These are phyloP conservation scores for Laguncularia racemosa DNA, from an alignment of 345 rosid genomes.

Conservation along the genomic window DNA sequence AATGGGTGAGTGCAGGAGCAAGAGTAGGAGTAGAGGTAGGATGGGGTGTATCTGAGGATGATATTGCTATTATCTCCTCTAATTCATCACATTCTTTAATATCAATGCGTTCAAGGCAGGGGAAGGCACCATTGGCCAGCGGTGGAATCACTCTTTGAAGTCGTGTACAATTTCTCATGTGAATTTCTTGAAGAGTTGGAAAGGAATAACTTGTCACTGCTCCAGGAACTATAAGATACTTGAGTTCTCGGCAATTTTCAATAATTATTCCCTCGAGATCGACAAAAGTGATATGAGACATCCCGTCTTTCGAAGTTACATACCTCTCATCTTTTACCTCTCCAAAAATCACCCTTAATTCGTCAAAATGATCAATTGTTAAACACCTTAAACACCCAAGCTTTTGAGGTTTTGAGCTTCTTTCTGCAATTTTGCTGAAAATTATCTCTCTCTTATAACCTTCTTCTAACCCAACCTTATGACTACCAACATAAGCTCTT, in stretches of 20 bases:
- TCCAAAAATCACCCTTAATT: not conserved
- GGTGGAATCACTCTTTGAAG: not conserved
- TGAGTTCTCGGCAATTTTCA: not conserved
- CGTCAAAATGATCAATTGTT: no score
- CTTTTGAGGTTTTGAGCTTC: no score
- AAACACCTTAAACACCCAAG: no score
- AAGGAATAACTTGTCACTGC: not conserved
- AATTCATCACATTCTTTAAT: not conserved
- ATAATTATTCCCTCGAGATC: not conserved
- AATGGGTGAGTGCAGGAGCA: no score
- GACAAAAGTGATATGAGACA: not conserved
- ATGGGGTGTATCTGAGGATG: not conserved
- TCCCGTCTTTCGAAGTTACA: no score
- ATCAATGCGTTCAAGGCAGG: not conserved
- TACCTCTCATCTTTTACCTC: not conserved
- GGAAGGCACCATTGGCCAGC: not conserved
- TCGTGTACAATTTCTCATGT: not conserved
- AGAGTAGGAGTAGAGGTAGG: not conserved
- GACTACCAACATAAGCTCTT: no score
- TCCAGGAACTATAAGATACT: not conserved
- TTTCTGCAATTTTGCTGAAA: no score
- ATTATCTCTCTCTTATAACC: no score
- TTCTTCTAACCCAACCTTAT: no score
- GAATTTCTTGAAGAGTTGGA: not conserved
- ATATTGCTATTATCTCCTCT: slow-evolving; percentile 17